A percentile compares a stretch with the other conserved stretches of the same genome.
Conservation (phyloP, 306 rosid species). For the Vachellia pachyceras region DNA sequence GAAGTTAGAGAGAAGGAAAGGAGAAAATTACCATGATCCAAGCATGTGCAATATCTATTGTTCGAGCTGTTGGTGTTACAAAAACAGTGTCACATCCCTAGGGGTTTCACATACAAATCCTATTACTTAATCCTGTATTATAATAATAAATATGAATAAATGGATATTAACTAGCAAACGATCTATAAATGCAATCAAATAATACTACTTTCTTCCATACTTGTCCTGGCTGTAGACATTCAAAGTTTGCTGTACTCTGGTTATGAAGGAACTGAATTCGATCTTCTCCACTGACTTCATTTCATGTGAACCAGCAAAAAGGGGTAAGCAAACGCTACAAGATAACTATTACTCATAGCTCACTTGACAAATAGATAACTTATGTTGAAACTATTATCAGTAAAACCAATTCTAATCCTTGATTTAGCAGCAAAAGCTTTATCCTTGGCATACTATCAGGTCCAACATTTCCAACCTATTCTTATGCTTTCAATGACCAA, state of each 20-base stretch:
- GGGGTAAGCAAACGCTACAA: slow-evolving; percentile 22
- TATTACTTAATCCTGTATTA: slow-evolving; percentile 68
- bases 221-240: slow-evolving; percentile 73
- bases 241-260: slow-evolving; percentile 92
- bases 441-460: background rate
- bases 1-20: background rate
- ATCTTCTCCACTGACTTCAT: slow-evolving; percentile 88
- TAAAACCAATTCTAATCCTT: background rate
- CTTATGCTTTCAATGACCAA: background rate
- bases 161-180: slow-evolving; percentile 33
- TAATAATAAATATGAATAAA: slow-evolving; percentile 53
- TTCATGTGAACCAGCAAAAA: slow-evolving; percentile 35
- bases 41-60: slow-evolving; percentile 86
- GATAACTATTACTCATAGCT: background rate
- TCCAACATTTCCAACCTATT: background rate
- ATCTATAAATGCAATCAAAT: slow-evolving; percentile 40
- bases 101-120: slow-evolving; percentile 73
- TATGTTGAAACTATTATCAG: background rate
- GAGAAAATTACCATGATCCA: slow-evolving; percentile 80
- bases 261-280: slow-evolving; percentile 93
- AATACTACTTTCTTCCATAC: slow-evolving; percentile 49
- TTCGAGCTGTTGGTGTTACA: slow-evolving; percentile 96
- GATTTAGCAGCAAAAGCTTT: background rate
- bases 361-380: slow-evolving; percentile 6
- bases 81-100: slow-evolving; percentile 97